Conservation (phyloP, 2,329 filamentous ascomycete genomes). For the Cytospora chrysosperma region DNA sequence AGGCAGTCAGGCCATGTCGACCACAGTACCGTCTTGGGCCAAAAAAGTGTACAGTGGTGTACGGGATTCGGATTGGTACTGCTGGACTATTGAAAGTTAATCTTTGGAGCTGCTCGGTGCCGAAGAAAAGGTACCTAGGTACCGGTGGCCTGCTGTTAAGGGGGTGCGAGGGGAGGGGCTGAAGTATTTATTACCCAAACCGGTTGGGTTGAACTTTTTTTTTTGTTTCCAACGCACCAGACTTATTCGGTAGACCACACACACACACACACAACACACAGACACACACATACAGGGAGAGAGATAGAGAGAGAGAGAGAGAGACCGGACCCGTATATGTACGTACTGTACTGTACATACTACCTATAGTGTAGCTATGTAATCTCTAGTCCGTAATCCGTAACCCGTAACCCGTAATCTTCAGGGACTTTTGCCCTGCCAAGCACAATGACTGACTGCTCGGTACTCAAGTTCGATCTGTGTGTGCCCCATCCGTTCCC, state of each 20-base stretch:
- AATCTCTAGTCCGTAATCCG: too few relatives aligned
- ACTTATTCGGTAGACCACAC: constrained; percentile 11
- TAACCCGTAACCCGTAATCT: constrained; percentile 8
- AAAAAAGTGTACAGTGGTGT: background rate
- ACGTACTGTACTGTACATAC: background rate
- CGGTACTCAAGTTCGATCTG: constrained; percentile 17
- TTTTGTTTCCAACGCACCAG: too few relatives aligned
- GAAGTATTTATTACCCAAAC: constrained; percentile 4
- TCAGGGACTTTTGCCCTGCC: constrained; percentile 11
- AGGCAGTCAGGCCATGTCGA: constrained; percentile 4
- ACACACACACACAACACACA: constrained; percentile 9
- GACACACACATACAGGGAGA: too few relatives aligned
- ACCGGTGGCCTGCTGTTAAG: too few relatives aligned
- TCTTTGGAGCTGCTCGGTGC: constrained; percentile 5
- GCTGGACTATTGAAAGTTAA: constrained; percentile 10
- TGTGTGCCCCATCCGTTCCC: constrained; percentile 21
- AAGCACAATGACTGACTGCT: constrained; percentile 10
- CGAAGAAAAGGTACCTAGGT: background rate
- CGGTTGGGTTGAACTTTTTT: constrained; percentile 9
- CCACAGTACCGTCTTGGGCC: constrained; percentile 1
- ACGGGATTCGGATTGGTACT: background rate
- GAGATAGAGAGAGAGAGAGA: too few relatives aligned
- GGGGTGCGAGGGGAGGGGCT: background rate
- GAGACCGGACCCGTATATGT: background rate
- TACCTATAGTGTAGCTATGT: too few relatives aligned